Evolutionary conservation across 257 asterid genomes (phyloP).

Genomic region (Lycium barbarum): DNA sequence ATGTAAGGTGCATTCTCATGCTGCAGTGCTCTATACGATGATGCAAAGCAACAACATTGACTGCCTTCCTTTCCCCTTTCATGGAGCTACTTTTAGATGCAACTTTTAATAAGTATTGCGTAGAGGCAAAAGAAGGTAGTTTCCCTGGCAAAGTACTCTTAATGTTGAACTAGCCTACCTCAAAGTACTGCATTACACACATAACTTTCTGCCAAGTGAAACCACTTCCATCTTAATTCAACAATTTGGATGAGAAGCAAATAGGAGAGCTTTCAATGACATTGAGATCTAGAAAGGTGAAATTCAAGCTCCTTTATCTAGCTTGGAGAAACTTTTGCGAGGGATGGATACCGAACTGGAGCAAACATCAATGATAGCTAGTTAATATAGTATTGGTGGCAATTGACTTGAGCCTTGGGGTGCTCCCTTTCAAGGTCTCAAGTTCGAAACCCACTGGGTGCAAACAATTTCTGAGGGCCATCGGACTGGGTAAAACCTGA

Average conservation of each 20-base stretch:
- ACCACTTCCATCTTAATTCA: slow-evolving; percentile 17
- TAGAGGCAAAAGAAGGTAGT: slow-evolving; percentile 8
- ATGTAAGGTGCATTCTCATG: neutral
- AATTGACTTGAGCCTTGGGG: too few relatives aligned
- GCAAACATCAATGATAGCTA: neutral
- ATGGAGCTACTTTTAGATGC: neutral
- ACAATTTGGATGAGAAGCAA: neutral
- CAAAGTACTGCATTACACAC: neutral
- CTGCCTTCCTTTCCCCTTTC: neutral
- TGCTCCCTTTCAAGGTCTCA: too few relatives aligned
- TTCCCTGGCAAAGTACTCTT: neutral
- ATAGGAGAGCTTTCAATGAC: neutral
- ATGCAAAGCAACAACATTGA: neutral
- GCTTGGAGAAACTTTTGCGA: neutral
- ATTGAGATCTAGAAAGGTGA: neutral
- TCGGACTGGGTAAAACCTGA: too few relatives aligned
- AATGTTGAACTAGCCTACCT: neutral
- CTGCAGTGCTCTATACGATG: neutral
- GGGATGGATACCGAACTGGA: neutral
- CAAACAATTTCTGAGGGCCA: too few relatives aligned
- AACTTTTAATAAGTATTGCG: neutral
- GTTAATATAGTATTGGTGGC: neutral
- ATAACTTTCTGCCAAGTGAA: neutral
- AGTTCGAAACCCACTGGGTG: too few relatives aligned
- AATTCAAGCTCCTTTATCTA: neutral